phyloP scores from a whole-genome alignment of 371 early-diverging fungal species.

The Rhizopus sp. region DNA sequence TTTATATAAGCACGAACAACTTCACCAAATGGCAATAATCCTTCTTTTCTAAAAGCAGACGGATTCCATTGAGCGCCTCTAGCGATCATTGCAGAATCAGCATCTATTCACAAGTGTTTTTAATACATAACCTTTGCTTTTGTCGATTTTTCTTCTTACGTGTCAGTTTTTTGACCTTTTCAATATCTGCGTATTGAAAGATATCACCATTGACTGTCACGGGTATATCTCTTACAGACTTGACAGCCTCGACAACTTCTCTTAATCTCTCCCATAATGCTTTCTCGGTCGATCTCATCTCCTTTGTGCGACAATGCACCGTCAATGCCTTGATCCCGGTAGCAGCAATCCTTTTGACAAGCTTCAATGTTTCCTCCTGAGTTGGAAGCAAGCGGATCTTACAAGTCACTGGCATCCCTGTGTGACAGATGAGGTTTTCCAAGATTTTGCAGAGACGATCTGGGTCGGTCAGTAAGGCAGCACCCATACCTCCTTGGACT shows the following conservation, averaged over 20 bases:
- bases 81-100: slow-evolving; percentile 86
- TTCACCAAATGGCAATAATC: slow-evolving; percentile 53
- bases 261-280: slow-evolving; percentile 89
- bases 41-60: slow-evolving; percentile 78
- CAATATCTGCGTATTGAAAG: slow-evolving; percentile 61
- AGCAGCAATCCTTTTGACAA: slow-evolving; percentile 78
- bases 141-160: slow-evolving; percentile 30
- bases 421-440: slow-evolving; percentile 69
- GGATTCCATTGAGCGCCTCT: slow-evolving; percentile 84
- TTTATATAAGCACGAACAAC: slow-evolving; percentile 67
- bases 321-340: slow-evolving; percentile 91
- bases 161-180: slow-evolving; percentile 55
- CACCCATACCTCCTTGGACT: slow-evolving; percentile 94
- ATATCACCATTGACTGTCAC: slow-evolving; percentile 95
- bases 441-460: slow-evolving; percentile 80
- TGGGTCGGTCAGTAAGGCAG: slow-evolving; percentile 85
- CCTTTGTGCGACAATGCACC: slow-evolving; percentile 86
- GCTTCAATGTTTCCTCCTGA: slow-evolving; percentile 76
- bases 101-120: slow-evolving; percentile 29
- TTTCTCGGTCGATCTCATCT: slow-evolving; percentile 74
- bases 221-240: slow-evolving; percentile 58
- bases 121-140: background rate
- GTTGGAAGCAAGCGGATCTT: slow-evolving; percentile 76
- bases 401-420: slow-evolving; percentile 79
- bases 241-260: slow-evolving; percentile 65